Evolutionary conservation across 495 filamentous ascomycete species (phyloP).

Genomic region (Hypoxylon perforatum): DNA sequence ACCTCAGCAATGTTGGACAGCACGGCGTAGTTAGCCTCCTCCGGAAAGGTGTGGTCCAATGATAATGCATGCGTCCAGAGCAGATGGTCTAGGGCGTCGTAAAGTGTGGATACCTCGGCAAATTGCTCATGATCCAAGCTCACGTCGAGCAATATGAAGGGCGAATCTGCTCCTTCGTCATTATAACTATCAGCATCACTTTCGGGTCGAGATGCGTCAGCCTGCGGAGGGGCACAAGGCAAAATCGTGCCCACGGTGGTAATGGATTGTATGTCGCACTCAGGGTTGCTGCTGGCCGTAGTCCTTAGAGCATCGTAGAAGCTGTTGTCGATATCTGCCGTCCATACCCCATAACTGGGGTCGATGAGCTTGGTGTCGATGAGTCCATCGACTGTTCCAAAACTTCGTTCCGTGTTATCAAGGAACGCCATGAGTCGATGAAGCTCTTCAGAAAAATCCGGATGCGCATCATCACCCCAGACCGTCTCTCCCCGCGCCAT

Average conservation of each 20-base stretch:
- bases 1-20: constrained; percentile 72
- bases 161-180: constrained; percentile 52
- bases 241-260: constrained; percentile 40
- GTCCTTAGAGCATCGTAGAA: constrained; percentile 45
- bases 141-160: constrained; percentile 55
- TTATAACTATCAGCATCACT: constrained; percentile 39
- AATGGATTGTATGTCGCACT: constrained; percentile 41
- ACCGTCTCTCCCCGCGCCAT: constrained; percentile 54
- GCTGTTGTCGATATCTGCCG: constrained; percentile 40
- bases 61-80: constrained; percentile 65
- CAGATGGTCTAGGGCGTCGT: constrained; percentile 75
- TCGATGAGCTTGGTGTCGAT: constrained; percentile 43
- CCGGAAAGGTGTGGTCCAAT: constrained; percentile 47
- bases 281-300: constrained; percentile 22
- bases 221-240: constrained; percentile 16
- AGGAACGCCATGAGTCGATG: constrained; percentile 91
- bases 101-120: constrained; percentile 63
- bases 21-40: constrained; percentile 59
- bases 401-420: constrained; percentile 80
- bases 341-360: constrained; percentile 36
- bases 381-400: constrained; percentile 74
- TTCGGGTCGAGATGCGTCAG: constrained; percentile 33
- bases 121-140: constrained; percentile 41
- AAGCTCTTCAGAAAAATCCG: constrained; percentile 62
- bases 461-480: constrained; percentile 56